Conservation (phyloP, 2,329 filamentous ascomycete species). For the Albophoma yamanashiensis region DNA sequence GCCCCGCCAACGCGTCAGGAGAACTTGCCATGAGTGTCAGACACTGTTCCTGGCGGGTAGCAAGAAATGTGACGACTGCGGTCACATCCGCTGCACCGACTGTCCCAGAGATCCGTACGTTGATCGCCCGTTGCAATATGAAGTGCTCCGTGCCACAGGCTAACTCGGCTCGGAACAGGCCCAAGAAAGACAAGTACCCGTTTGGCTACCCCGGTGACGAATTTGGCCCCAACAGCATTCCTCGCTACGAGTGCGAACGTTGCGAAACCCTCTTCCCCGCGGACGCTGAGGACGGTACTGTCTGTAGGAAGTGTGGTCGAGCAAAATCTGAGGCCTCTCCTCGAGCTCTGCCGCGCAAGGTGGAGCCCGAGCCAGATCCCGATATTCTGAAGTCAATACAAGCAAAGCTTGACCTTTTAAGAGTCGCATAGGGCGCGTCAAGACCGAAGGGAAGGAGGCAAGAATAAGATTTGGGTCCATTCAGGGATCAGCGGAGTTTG, state of each 20-base stretch:
- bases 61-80: constrained; percentile 58
- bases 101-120: constrained; percentile 74
- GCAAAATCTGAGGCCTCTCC: constrained; percentile 49
- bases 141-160: background rate
- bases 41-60: constrained; percentile 46
- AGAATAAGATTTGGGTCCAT: background rate
- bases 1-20: constrained; percentile 60
- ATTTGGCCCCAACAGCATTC: constrained; percentile 38
- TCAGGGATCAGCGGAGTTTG: background rate
- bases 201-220: constrained; percentile 60
- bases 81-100: constrained; percentile 65
- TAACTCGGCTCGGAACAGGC: constrained; percentile 29
- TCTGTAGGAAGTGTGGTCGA: constrained; percentile 51
- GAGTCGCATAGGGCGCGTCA: constrained; percentile 17
- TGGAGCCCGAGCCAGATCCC: constrained; percentile 51
- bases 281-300: constrained; percentile 36
- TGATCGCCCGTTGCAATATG: background rate
- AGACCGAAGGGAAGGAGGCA: no score
- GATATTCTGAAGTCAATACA: constrained; percentile 48
- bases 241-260: constrained; percentile 48
- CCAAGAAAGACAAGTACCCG: constrained; percentile 59
- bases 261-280: constrained; percentile 50
- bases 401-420: constrained; percentile 37
- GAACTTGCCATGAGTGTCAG: constrained; percentile 66
- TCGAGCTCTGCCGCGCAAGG: constrained; percentile 46